Base-by-base conservation (phyloP, 2,329 filamentous ascomycete genomes). In the Aspergillus piperis region DNA sequence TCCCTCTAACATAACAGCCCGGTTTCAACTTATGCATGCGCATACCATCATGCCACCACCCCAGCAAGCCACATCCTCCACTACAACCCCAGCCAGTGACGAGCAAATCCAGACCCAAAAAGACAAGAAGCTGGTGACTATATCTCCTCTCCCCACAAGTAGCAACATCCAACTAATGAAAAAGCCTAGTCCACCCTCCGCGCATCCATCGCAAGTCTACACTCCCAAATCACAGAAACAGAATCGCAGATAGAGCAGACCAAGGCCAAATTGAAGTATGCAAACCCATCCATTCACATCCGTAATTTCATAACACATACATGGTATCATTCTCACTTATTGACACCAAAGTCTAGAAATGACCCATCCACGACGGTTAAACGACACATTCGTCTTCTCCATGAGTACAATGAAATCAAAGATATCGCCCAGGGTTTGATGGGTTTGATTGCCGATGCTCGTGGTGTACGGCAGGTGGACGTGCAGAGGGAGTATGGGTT, bases 401-500 rank as follows among this genome's bases (percentile, higher is more conserved):
- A 90, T 64, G 78, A 84, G 59, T 91, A 90, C 75, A 91, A 91
- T 67, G 88, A 90, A 71, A 85, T 90, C 66, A 86, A 87, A 63
- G 88, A 91, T 71, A 78, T 89, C 7, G 88, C 84, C 0, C 83
- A 87, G 68, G 88, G 87, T 0, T 69, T 91, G 30, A 82, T 90
- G 75, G 87, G 86, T 0, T 74, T 90, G 67, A 85, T 90, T 71
- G 88, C 88, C 3, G 88, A 91, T 60, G 80, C 83, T 62, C 77
- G 86, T 44, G 86, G 86, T 8, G 80, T 85, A 48, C 78, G 84
- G 58, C 80, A 86, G 56, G 63, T 73, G 23, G 77, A 79, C 27
- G 72, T 80, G 30, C 72, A 77, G 58, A 67, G 63, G 60, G 77
- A 78, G 56, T 80, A 75, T 69, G 77, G 76, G 5, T 68, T 78